phyloP scores from a whole-genome alignment of 257 asterid species.

The Solanum sitiens region DNA sequence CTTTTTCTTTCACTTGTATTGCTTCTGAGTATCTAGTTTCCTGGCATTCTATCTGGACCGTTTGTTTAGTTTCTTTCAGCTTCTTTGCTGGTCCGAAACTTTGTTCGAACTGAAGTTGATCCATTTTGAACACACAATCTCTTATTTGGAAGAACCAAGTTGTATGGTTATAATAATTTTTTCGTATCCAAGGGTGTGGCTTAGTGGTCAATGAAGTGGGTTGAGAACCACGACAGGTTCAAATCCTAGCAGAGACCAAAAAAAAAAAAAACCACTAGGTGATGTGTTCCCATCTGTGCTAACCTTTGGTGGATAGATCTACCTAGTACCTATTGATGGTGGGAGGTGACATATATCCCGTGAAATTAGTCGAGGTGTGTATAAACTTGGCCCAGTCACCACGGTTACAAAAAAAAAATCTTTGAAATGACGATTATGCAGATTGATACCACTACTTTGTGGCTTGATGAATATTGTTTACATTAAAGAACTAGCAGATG shows the following conservation, averaged over 20 bases:
- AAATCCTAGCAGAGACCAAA: not conserved
- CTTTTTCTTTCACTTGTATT: not conserved
- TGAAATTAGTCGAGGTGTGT: no score
- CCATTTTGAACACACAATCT: not conserved
- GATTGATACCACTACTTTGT: not conserved
- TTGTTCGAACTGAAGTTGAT: not conserved
- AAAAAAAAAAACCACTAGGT: no score
- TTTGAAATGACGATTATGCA: not conserved
- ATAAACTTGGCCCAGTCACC: not conserved
- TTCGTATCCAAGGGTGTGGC: not conserved
- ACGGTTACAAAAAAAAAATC: no score
- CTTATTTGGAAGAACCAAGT: not conserved
- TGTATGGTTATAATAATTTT: not conserved
- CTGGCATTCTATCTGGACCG: not conserved
- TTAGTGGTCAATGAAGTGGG: not conserved
- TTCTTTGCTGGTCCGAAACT: not conserved
- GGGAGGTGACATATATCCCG: not conserved
- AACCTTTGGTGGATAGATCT: not conserved
- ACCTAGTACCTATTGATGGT: fast-evolving
- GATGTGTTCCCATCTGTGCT: not conserved
- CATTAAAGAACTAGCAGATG: not conserved
- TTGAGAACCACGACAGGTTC: not conserved
- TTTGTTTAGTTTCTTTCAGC: not conserved
- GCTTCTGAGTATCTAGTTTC: not conserved
- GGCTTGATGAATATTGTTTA: not conserved